Conservation (phyloP, 2,329 filamentous ascomycete genomes). For the Cladosporium sphaerospermum region DNA sequence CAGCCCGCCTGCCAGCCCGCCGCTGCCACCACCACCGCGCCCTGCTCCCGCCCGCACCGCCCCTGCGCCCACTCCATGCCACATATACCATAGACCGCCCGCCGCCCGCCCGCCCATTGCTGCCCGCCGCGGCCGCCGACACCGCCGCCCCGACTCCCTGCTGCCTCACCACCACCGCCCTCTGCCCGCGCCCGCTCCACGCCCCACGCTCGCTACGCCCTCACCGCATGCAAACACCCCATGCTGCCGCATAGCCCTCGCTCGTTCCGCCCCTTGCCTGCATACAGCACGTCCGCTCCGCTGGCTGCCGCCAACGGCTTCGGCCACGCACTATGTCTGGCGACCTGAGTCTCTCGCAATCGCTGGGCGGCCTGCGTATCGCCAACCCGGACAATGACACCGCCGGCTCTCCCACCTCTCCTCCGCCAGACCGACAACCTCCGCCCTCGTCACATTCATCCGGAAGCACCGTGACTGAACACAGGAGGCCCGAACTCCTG, state of each 20-base stretch:
- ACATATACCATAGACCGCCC: not conserved
- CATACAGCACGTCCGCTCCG: not conserved
- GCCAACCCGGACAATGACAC: slow-evolving; percentile 82
- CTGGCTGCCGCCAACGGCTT: slow-evolving; percentile 10
- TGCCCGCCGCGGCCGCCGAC: not conserved
- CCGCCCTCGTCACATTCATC: slow-evolving; percentile 30
- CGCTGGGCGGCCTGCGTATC: slow-evolving; percentile 89
- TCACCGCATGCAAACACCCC: slow-evolving; percentile 16
- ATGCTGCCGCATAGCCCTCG: slow-evolving; percentile 3
- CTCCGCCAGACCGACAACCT: slow-evolving; percentile 16
- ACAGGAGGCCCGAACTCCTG: slow-evolving; percentile 30
- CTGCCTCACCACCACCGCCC: not conserved
- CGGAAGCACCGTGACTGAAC: slow-evolving; percentile 34
- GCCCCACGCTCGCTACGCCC: slow-evolving; percentile 10
- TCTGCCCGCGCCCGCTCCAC: slow-evolving; percentile 5
- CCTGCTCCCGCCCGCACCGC: not conserved
- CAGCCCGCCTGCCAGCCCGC: not conserved
- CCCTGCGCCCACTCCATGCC: not conserved
- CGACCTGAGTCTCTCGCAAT: slow-evolving; percentile 86
- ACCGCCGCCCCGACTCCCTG: slow-evolving; percentile 1
- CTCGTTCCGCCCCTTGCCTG: slow-evolving; percentile 5
- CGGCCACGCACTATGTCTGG: slow-evolving; percentile 36
- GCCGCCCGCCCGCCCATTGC: not conserved
- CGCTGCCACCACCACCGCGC: not conserved
- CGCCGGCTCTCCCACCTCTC: slow-evolving; percentile 16